These are phyloP conservation scores for Suillus fuscotomentosus DNA, from an alignment of 768 basidiomycete genomes.

Conservation along the genomic window DNA sequence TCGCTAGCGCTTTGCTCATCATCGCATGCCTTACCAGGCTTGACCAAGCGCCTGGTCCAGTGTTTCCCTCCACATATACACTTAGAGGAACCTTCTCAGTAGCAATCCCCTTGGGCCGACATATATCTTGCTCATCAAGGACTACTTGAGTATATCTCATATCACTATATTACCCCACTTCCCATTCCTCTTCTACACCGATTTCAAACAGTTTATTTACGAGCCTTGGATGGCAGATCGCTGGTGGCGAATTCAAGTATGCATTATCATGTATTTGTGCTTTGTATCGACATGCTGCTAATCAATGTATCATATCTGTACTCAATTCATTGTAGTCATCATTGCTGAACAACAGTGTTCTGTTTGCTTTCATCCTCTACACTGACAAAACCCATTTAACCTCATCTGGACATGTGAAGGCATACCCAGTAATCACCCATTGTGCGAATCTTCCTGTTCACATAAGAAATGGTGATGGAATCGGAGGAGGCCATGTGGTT, in stretches of 20 bases:
- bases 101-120: too few relatives aligned
- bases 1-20: too few relatives aligned
- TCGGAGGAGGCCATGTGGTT: slow-evolving; percentile 18
- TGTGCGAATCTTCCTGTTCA: slow-evolving; percentile 14
- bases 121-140: neutral
- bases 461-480: slow-evolving; percentile 10
- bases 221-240: slow-evolving; percentile 38
- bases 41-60: too few relatives aligned
- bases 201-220: slow-evolving; percentile 26
- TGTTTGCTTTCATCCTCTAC: slow-evolving; percentile 34
- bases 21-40: too few relatives aligned
- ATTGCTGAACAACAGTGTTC: slow-evolving; percentile 24
- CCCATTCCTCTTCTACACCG: neutral
- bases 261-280: neutral
- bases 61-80: too few relatives aligned
- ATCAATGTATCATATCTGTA: neutral
- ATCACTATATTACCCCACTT: too few relatives aligned
- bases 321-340: slow-evolving; percentile 13
- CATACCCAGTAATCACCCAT: slow-evolving; percentile 16
- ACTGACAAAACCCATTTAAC: slow-evolving; percentile 24
- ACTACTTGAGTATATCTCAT: too few relatives aligned
- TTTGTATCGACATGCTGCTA: neutral
- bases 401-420: slow-evolving; percentile 14
- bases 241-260: slow-evolving; percentile 39
- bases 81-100: too few relatives aligned